These are phyloP conservation scores for Ascodesmis nigricans DNA, from an alignment of 495 filamentous ascomycete genomes.

Conservation along the genomic window DNA sequence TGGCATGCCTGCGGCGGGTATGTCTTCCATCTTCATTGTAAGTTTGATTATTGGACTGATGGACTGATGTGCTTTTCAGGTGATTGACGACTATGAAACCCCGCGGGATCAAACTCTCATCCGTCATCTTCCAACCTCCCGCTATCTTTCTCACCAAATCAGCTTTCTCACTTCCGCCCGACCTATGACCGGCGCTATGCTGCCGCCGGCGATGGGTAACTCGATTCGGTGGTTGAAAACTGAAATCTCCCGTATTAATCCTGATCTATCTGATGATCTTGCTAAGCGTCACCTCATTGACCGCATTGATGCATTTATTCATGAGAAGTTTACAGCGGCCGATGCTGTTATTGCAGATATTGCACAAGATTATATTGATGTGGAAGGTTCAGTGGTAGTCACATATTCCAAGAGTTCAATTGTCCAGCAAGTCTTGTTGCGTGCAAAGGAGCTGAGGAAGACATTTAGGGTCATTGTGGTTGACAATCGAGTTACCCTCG, in stretches of 20 bases:
- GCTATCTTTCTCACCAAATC: conserved; percentile 80
- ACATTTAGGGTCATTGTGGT: conserved; percentile 66
- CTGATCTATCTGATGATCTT: conserved; percentile 48
- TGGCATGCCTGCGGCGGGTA: conserved; percentile 76
- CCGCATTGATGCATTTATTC: conserved; percentile 74
- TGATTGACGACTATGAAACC: conserved; percentile 79
- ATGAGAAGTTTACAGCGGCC: conserved; percentile 68
- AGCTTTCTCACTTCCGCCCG: conserved; percentile 80
- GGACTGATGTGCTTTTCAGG: conserved; percentile 27
- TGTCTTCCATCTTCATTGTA: no score
- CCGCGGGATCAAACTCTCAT: conserved; percentile 61
- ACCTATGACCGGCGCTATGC: conserved; percentile 70
- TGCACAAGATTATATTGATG: conserved; percentile 46
- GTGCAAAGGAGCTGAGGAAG: conserved; percentile 44
- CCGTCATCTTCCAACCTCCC: conserved; percentile 78
- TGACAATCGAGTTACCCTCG: conserved; percentile 59
- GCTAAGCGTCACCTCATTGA: conserved; percentile 57
- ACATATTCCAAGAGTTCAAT: conserved; percentile 48
- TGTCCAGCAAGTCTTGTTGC: conserved; percentile 47
- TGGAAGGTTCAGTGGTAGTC: conserved; percentile 52
- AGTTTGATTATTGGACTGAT: not conserved
- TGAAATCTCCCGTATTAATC: conserved; percentile 65
- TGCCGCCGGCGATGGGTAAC: no score
- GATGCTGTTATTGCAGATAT: conserved; percentile 62
- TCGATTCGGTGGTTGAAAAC: conserved; percentile 86